Evolutionary conservation across 2,329 filamentous ascomycete species (phyloP).

Genomic region (Hirsutella thompsonii): DNA sequence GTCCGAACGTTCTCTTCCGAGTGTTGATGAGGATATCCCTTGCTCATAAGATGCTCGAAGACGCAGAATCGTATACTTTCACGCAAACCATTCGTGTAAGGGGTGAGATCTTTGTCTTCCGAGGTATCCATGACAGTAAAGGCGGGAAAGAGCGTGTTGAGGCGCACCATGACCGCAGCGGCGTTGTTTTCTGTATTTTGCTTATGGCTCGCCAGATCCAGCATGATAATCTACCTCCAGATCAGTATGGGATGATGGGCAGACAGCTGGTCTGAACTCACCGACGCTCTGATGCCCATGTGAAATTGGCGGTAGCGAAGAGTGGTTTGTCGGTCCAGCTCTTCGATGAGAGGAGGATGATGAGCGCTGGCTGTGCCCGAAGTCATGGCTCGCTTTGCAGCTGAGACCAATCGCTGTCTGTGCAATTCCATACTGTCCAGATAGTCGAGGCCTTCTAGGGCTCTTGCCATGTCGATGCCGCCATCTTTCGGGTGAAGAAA

Average conservation of each 20-base stretch:
- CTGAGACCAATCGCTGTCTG: constrained; percentile 14
- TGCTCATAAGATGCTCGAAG: constrained; percentile 19
- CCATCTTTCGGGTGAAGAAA: constrained; percentile 15
- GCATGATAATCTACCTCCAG: constrained; percentile 13
- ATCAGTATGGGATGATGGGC: neutral
- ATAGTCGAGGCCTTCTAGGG: constrained; percentile 17
- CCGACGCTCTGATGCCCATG: constrained; percentile 19
- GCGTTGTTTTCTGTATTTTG: constrained; percentile 5
- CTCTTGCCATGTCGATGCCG: constrained; percentile 12
- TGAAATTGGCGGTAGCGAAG: constrained; percentile 17
- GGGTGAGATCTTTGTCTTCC: constrained; percentile 13
- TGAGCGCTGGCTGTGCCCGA: constrained; percentile 4
- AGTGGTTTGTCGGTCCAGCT: constrained; percentile 15
- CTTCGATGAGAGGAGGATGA: constrained; percentile 12
- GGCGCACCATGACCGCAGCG: constrained; percentile 17
- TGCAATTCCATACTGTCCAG: constrained; percentile 20
- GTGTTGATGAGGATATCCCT: constrained; percentile 8
- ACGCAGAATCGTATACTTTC: constrained; percentile 22
- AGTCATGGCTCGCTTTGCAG: constrained; percentile 9
- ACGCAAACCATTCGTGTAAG: constrained; percentile 17
- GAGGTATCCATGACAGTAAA: constrained; percentile 8
- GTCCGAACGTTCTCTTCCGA: constrained; percentile 13
- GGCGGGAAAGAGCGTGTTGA: constrained; percentile 23
- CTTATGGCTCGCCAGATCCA: constrained; percentile 8
- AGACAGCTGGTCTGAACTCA: constrained; percentile 8